Conservation (phyloP, 306 rosid species). For the Aeschynomene evenia region DNA sequence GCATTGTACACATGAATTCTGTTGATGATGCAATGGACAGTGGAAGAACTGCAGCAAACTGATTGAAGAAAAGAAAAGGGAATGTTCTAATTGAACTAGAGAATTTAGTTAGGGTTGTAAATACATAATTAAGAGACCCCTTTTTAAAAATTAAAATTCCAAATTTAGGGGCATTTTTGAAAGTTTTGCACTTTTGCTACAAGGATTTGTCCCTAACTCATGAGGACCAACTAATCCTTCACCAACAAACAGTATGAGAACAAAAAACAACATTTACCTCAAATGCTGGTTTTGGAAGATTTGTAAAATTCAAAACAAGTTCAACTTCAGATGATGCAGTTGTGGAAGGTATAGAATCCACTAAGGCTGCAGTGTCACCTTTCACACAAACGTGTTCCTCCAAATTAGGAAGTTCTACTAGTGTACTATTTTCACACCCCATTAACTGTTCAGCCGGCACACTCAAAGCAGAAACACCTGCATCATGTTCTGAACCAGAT, state of each 20-base stretch:
- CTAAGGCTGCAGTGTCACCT: not conserved
- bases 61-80: no score
- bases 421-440: constrained; percentile 15
- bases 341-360: constrained; percentile 24
- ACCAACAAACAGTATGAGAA: not conserved
- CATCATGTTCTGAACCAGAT: constrained; percentile 27
- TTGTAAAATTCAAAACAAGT: constrained; percentile 14
- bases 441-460: constrained; percentile 8
- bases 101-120: no score
- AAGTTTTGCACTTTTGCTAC: no score
- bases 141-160: no score
- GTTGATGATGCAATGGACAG: no score
- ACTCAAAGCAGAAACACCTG: constrained; percentile 22
- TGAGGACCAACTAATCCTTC: no score
- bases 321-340: constrained; percentile 21
- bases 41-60: no score
- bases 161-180: no score
- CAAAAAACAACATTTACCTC: constrained; percentile 32
- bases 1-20: no score
- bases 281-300: constrained; percentile 23
- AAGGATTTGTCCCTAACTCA: no score
- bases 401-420: constrained; percentile 18
- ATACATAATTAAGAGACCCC: no score
- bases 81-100: no score
- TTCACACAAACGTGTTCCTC: constrained; percentile 22